phyloP scores from a whole-genome alignment of 495 filamentous ascomycete species.

The Aspergillus asperescens region DNA sequence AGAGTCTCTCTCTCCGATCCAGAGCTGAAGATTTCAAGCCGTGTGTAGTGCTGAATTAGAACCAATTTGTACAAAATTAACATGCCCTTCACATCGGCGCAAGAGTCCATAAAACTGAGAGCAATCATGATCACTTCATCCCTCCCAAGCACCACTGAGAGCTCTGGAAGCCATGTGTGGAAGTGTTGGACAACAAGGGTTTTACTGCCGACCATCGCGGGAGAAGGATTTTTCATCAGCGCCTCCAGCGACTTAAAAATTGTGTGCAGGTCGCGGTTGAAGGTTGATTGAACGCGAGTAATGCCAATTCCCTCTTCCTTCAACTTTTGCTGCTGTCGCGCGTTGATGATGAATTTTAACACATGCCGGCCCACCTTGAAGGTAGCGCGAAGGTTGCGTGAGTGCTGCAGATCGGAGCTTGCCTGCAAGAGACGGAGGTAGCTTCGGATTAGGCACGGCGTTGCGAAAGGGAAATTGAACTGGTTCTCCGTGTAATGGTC shows the following conservation, averaged over 20 bases:
- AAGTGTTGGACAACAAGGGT: conserved; percentile 95
- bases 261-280: conserved; percentile 74
- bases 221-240: conserved; percentile 80
- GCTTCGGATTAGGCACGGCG: conserved; percentile 82
- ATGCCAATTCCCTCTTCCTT: conserved; percentile 90
- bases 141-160: conserved; percentile 65
- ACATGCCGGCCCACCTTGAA: conserved; percentile 94
- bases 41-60: conserved; percentile 83
- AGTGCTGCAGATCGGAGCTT: conserved; percentile 70
- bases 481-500: conserved; percentile 83
- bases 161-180: conserved; percentile 90
- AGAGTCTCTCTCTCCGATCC: conserved; percentile 67
- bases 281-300: conserved; percentile 66
- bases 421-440: conserved; percentile 77
- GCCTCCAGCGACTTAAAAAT: conserved; percentile 87
- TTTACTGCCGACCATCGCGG: conserved; percentile 85
- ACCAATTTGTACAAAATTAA: conserved; percentile 91
- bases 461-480: conserved; percentile 93
- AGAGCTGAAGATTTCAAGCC: conserved; percentile 69
- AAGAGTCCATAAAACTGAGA: conserved; percentile 90
- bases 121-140: conserved; percentile 89
- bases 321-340: conserved; percentile 75
- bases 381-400: conserved; percentile 78
- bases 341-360: conserved; percentile 91
- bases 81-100: conserved; percentile 82